Percentiles rank a stretch among this genome's conserved stretches.
These are phyloP conservation scores for Neurospora crassa DNA, from an alignment of 2,329 filamentous ascomycete genomes.

Conservation along the genomic window DNA sequence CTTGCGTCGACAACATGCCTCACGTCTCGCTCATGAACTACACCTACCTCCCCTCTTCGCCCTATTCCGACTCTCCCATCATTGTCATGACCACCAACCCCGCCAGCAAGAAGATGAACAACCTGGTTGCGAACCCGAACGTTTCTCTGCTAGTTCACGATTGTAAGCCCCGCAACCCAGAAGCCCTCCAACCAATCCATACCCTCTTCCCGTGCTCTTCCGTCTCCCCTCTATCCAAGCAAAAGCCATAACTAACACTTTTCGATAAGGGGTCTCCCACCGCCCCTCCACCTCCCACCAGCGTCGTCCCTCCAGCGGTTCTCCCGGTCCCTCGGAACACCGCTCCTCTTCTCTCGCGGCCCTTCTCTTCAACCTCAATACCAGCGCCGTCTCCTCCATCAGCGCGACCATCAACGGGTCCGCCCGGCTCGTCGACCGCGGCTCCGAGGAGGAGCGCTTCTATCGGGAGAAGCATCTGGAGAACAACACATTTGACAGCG, in stretches of 20 bases:
- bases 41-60: slow-evolving; percentile 80
- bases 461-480: slow-evolving; percentile 77
- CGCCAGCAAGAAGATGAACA: slow-evolving; percentile 68
- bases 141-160: slow-evolving; percentile 96
- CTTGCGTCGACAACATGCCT: slow-evolving; percentile 71
- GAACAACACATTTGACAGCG: slow-evolving; percentile 77
- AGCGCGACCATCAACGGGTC: slow-evolving; percentile 89
- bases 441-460: slow-evolving; percentile 74
- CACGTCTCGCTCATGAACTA: slow-evolving; percentile 99
- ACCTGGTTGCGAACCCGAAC: slow-evolving; percentile 73
- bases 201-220: not conserved
- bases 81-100: slow-evolving; percentile 92
- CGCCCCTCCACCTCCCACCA: slow-evolving; percentile 73
- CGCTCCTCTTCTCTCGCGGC: slow-evolving; percentile 62
- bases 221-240: not conserved
- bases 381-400: slow-evolving; percentile 76
- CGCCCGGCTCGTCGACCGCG: slow-evolving; percentile 61
- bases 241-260: not conserved
- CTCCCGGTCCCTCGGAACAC: slow-evolving; percentile 48
- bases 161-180: slow-evolving; percentile 35
- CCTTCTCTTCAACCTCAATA: slow-evolving; percentile 84
- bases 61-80: slow-evolving; percentile 58
- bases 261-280: slow-evolving; percentile 65
- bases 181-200: not conserved
- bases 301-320: slow-evolving; percentile 48